phyloP scores from a whole-genome alignment of 495 filamentous ascomycete genomes.

The Penicillium taxi region DNA sequence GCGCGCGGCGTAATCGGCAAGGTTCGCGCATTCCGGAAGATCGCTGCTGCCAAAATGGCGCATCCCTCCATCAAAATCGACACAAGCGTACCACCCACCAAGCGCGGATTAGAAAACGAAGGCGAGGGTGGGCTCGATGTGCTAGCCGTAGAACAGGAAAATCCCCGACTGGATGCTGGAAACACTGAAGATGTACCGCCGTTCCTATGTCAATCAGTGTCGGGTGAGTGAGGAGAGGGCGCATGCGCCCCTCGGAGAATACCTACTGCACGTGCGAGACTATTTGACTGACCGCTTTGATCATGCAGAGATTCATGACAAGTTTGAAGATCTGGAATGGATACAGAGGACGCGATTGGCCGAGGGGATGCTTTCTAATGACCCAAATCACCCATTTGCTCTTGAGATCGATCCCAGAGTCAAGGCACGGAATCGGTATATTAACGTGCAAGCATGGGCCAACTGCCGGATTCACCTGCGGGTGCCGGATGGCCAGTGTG shows the following conservation, averaged over 20 bases:
- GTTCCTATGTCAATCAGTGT: slow-evolving; percentile 35
- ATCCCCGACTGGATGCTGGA: slow-evolving; percentile 26
- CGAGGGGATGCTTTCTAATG: slow-evolving; percentile 30
- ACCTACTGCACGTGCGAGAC: slow-evolving; percentile 14
- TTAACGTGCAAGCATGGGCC: slow-evolving; percentile 78
- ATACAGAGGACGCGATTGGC: slow-evolving; percentile 32
- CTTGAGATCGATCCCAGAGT: slow-evolving; percentile 45
- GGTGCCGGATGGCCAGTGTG: slow-evolving; percentile 68
- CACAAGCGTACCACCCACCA: slow-evolving; percentile 34
- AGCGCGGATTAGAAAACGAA: slow-evolving; percentile 34
- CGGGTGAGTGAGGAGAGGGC: slow-evolving; percentile 29
- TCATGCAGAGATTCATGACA: slow-evolving; percentile 35
- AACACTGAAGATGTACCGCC: slow-evolving; percentile 34
- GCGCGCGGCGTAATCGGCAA: slow-evolving; percentile 43
- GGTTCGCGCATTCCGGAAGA: slow-evolving; percentile 38
- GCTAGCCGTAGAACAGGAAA: slow-evolving; percentile 26
- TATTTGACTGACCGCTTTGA: slow-evolving; percentile 15
- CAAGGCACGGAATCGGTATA: slow-evolving; percentile 64
- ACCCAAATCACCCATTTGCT: slow-evolving; percentile 39
- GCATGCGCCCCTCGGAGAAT: slow-evolving; percentile 17
- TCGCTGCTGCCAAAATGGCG: slow-evolving; percentile 41
- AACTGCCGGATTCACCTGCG: slow-evolving; percentile 77
- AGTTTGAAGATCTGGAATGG: slow-evolving; percentile 45
- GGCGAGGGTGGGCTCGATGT: slow-evolving; percentile 28
- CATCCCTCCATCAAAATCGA: slow-evolving; percentile 42